A percentile compares a stretch with the other conserved stretches of the same genome.
These are phyloP conservation scores for Fagus crenata DNA, from an alignment of 306 rosid species.

Conservation along the genomic window DNA sequence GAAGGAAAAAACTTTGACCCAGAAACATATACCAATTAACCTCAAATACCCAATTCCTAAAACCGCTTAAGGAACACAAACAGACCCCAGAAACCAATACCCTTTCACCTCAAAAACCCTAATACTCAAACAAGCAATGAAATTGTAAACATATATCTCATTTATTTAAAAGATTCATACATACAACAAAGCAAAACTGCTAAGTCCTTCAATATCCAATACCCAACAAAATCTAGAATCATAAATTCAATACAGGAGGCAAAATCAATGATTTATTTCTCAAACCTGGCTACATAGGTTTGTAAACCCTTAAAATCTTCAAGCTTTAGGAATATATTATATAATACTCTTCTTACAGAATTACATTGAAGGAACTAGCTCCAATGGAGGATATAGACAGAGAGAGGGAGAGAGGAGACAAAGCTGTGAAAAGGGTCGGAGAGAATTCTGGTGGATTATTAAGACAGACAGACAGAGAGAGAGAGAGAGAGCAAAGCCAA, in stretches of 20 bases:
- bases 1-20: slow-evolving; percentile 37
- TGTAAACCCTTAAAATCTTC: slow-evolving; percentile 21
- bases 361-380: slow-evolving; percentile 24
- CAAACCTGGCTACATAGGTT: slow-evolving; percentile 44
- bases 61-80: slow-evolving; percentile 28
- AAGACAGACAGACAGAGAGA: not conserved
- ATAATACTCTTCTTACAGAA: slow-evolving; percentile 30
- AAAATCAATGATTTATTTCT: slow-evolving; percentile 24
- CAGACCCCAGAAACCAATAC: slow-evolving; percentile 34
- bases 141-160: slow-evolving; percentile 25
- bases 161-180: slow-evolving; percentile 29
- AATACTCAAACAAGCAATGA: slow-evolving; percentile 42
- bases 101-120: slow-evolving; percentile 60
- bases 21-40: slow-evolving; percentile 25
- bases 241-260: slow-evolving; percentile 31
- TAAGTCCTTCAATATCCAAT: slow-evolving; percentile 22
- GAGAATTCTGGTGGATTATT: slow-evolving; percentile 39
- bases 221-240: slow-evolving; percentile 36
- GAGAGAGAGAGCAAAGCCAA: slow-evolving; percentile 35
- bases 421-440: slow-evolving; percentile 34
- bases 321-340: slow-evolving; percentile 41
- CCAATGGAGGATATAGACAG: slow-evolving; percentile 23
- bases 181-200: slow-evolving; percentile 24
- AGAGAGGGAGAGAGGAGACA: slow-evolving; percentile 39
- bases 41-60: slow-evolving; percentile 50